Conservation (phyloP, 2,329 filamentous ascomycete species). For the Fusarium haematococcum region DNA sequence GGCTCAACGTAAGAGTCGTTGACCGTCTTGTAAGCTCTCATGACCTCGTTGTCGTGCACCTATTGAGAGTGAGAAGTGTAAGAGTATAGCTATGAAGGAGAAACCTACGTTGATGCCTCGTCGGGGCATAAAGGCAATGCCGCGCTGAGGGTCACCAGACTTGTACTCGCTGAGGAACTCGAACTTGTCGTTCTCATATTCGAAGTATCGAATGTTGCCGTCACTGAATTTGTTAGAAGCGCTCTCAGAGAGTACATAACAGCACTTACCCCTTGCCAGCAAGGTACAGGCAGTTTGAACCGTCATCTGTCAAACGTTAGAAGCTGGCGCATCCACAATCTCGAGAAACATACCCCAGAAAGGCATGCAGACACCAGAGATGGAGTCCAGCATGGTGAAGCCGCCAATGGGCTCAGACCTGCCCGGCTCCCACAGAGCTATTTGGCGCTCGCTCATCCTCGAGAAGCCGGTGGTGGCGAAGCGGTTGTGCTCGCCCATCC, state of each 20-base stretch:
- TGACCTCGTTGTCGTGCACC: constrained; percentile 95
- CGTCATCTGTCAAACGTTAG: constrained; percentile 73
- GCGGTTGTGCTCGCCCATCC: constrained; percentile 97
- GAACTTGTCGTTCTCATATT: constrained; percentile 98
- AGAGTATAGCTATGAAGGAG: background rate
- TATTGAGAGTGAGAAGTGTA: constrained; percentile 49
- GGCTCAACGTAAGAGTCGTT: constrained; percentile 95
- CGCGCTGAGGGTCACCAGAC: constrained; percentile 93
- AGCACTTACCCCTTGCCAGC: constrained; percentile 92
- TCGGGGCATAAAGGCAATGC: constrained; percentile 93
- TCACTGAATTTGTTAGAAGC: constrained; percentile 69
- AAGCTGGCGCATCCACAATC: background rate
- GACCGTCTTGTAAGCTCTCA: constrained; percentile 96
- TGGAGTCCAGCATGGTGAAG: constrained; percentile 91
- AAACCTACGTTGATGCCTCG: constrained; percentile 85
- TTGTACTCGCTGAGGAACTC: constrained; percentile 98
- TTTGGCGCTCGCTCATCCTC: constrained; percentile 96
- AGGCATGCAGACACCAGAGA: constrained; percentile 98
- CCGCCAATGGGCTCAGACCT: constrained; percentile 88
- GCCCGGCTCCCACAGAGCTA: constrained; percentile 95
- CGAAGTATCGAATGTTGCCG: constrained; percentile 98
- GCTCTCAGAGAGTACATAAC: background rate
- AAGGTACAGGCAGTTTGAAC: constrained; percentile 93
- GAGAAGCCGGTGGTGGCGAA: constrained; percentile 98
- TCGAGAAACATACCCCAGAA: constrained; percentile 80